Conservation (phyloP, 306 rosid genomes). For the Arachis hypogaea region DNA sequence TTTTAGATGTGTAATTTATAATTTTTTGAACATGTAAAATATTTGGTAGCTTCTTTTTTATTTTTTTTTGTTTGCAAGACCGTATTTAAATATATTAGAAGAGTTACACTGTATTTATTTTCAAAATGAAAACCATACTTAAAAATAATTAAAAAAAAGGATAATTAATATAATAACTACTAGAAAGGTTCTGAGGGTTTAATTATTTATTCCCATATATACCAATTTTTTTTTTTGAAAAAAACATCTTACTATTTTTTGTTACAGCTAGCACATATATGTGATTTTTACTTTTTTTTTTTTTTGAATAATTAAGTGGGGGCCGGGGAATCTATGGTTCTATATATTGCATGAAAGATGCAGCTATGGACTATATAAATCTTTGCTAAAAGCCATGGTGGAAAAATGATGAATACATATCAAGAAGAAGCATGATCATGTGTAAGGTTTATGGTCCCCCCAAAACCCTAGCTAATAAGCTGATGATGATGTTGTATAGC, state of each 20-base stretch:
- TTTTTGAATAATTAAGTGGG: background rate
- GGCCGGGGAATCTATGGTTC: slow-evolving; percentile 6
- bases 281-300: slow-evolving; percentile 8
- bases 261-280: background rate
- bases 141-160: too few species aligned
- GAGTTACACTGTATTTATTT: too few species aligned
- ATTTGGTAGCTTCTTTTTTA: too few species aligned
- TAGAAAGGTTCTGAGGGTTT: too few species aligned
- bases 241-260: background rate
- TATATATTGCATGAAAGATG: slow-evolving; percentile 21
- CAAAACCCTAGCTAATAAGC: background rate
- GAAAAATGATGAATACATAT: slow-evolving; percentile 36
- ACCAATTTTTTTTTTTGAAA: too few species aligned
- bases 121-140: too few species aligned
- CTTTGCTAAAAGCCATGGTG: slow-evolving; percentile 40
- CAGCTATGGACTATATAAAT: slow-evolving; percentile 20
- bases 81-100: too few species aligned
- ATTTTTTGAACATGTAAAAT: too few species aligned
- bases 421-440: slow-evolving; percentile 45
- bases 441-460: slow-evolving; percentile 41
- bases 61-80: too few species aligned
- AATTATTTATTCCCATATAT: too few species aligned
- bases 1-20: too few species aligned
- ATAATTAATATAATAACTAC: too few species aligned
- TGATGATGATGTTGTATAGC: slow-evolving; percentile 5